Evolutionary conservation across 345 rosid species (phyloP), one percentile per base, ranked within the genome.

Genomic region (Kernera saxatilis): DNA sequence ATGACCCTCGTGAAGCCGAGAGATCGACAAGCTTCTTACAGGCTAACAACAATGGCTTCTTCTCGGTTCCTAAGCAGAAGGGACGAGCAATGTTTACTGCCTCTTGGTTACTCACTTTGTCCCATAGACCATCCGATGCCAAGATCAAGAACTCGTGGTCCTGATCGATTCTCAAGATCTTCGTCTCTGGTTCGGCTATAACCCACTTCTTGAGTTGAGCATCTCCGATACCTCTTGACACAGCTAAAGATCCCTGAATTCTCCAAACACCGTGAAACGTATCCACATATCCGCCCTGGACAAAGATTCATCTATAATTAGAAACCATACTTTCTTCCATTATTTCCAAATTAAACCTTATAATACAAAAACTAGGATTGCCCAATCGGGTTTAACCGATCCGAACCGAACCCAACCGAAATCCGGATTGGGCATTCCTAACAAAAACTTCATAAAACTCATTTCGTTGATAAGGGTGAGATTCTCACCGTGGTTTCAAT

Each of bases 121-220:
- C 93, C 98, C 97, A 93, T 32, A 93, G 74, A 8, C 98, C 97
- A 45, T 90, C 97, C 0, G 97, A 88, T 23, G 98, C 98, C 58
- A 93, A 77, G 77, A 93, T 83, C 76, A 90, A 76, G 83, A 93
- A 93, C 82, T 93, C 98, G 49, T 85, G 84, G 3, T 84, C 85
- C 3, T 74, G 67, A 19, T 83, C 60, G 14, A 93, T 78, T 21
- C 39, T 69, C 17, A 87, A 3, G 0, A 79, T 59, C 71, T 74
- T 84, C 1, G 96, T 87, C 58, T 90, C 98, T 5, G 97, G 97
- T 65, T 87, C 92, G 0, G 97, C 87, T 25, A 70, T 87, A 32
- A 90, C 98, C 93, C 93, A 93, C 15, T 75, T 81, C 72, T 93
- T 93, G 5, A 88, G 80, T 17, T 82, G 81, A 40, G 64, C 63